These are phyloP conservation scores for Discostella stelligeroides DNA, from an alignment of 108 stramenopile species.

Conservation along the genomic window DNA sequence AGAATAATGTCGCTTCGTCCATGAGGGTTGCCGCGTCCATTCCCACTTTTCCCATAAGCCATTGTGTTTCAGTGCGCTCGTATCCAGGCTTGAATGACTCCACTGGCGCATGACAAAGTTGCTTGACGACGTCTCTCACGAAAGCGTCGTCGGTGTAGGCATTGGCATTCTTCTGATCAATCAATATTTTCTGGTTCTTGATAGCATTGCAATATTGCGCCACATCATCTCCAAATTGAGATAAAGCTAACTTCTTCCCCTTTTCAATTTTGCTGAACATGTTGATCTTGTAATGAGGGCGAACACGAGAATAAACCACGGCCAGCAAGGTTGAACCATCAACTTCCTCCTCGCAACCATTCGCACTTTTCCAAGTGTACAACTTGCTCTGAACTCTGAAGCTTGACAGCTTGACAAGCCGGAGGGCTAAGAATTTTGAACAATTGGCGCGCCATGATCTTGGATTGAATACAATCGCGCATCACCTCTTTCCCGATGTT, in stretches of 20 bases:
- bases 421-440: neutral
- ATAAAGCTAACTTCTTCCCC: neutral
- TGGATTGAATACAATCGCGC: neutral
- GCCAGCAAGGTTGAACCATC: neutral
- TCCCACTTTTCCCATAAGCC: neutral
- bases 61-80: neutral
- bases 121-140: neutral
- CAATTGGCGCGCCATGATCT: neutral
- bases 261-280: neutral
- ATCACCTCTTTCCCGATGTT: neutral
- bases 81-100: neutral
- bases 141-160: conserved; percentile 8
- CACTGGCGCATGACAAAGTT: neutral
- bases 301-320: neutral
- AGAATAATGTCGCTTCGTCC: neutral
- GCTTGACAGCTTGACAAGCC: neutral
- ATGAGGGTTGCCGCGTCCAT: neutral
- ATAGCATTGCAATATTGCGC: neutral
- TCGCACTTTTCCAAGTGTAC: neutral
- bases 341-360: neutral
- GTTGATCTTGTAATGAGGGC: neutral
- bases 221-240: neutral
- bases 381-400: neutral
- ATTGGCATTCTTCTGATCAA: neutral
- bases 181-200: neutral